Base-by-base conservation (phyloP, 495 filamentous ascomycete species). In the Aspergillus conjunctus region DNA sequence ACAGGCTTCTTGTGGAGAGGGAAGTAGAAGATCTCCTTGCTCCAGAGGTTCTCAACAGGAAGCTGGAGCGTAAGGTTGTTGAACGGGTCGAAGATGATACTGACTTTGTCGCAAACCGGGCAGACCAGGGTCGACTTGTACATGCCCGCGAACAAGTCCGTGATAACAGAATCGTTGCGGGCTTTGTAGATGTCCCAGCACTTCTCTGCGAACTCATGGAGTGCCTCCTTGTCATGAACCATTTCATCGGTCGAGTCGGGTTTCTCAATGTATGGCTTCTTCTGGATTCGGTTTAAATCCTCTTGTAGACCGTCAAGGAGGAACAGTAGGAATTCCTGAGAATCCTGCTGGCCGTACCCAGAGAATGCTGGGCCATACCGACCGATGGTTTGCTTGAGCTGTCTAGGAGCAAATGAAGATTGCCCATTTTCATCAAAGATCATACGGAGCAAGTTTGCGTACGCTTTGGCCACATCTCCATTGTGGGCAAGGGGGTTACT, bases 61-160 rank as follows among this genome's bases (percentile, higher is more conserved):
- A 98, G 77, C 58, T 94, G 95, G 22, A 98, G 77, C 0, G 95
- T 97, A 32, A 98, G 73, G 58, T 92, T 94, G 77, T 91, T 97
- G 82, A 96, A 98, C 2, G 94, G 94, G 75, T 98, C 94, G 65
- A 98, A 98, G 5, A 94, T 98, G 62, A 98, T 97, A 81, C 92
- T 96, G 74, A 97, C 88, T 77, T 98, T 98, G 57, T 88, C 82
- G 69, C 94, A 98, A 9, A 78, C 84, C 1, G 93, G 95, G 70
- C 94, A 98, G 59, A 92, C 85, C 44, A 98, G 83, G 5, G 93
- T 98, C 30, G 93, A 97, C 77, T 97, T 97, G 81, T 98, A 98
- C 80, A 97, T 91, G 53, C 94, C 94, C 48, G 90, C 92, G 71
- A 98, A 98, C 5, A 98, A 80, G 68, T 98, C 94, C 33, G 90